A percentile compares a stretch with the other conserved stretches of the same genome.
These are phyloP conservation scores for Clathrospora elynae DNA, from an alignment of 2,329 filamentous ascomycete genomes.

Conservation along the genomic window DNA sequence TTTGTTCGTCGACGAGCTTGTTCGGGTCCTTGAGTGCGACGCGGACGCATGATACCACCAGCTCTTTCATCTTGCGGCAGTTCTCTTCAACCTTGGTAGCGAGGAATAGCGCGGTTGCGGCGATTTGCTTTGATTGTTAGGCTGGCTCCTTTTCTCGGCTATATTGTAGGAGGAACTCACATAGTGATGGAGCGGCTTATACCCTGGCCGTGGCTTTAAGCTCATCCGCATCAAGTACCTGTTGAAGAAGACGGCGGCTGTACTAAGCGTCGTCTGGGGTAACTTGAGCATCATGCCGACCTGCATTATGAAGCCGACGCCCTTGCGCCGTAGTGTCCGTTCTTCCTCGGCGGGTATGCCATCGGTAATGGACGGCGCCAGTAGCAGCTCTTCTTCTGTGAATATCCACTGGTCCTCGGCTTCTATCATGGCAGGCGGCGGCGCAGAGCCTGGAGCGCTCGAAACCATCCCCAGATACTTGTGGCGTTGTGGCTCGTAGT, in stretches of 20 bases:
- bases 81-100: conserved; percentile 98
- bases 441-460: conserved; percentile 24
- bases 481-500: conserved; percentile 2
- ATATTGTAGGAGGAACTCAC: conserved; percentile 33
- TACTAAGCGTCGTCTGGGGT: conserved; percentile 88
- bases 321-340: conserved; percentile 80
- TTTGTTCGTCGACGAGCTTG: conserved; percentile 91
- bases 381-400: conserved; percentile 77
- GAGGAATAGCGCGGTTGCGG: conserved; percentile 87
- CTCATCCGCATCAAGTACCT: conserved; percentile 91
- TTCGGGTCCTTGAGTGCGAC: conserved; percentile 94
- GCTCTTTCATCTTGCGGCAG: conserved; percentile 90
- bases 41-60: conserved; percentile 91
- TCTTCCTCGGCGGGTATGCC: conserved; percentile 80
- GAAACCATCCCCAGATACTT: conserved; percentile 36
- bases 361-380: conserved; percentile 82
- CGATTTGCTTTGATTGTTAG: conserved; percentile 65
- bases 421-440: conserved; percentile 55
- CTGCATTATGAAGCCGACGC: conserved; percentile 95
- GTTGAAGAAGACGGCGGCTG: conserved; percentile 93
- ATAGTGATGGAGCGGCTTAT: conserved; percentile 82
- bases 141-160: background rate
- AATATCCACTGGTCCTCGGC: conserved; percentile 84
- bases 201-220: conserved; percentile 71
- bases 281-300: conserved; percentile 90